A percentile compares a stretch with the other conserved stretches of the same genome.
Evolutionary conservation across 1,139 yeast genomes (phyloP).

Genomic region (Nakaseomyces sp.): DNA sequence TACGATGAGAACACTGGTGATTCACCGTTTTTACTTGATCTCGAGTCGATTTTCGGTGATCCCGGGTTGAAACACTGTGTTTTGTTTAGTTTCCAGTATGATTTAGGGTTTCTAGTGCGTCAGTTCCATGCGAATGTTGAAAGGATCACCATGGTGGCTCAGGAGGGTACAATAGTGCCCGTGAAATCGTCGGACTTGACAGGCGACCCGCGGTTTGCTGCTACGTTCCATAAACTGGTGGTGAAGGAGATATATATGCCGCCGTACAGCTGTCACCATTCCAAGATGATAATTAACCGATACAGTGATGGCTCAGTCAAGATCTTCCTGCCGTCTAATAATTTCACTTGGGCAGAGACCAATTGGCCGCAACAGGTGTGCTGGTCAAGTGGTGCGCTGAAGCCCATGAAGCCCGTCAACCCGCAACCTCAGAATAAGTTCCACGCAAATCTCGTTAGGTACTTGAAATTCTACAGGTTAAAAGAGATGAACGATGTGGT

Average conservation of each 20-base stretch:
- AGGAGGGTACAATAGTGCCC: slow-evolving; percentile 28
- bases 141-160: slow-evolving; percentile 26
- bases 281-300: slow-evolving; percentile 57
- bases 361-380: slow-evolving; percentile 53
- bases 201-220: neutral
- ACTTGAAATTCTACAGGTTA: slow-evolving; percentile 38
- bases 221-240: slow-evolving; percentile 13
- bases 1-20: slow-evolving; percentile 22
- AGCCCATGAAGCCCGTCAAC: too few species aligned
- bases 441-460: slow-evolving; percentile 35
- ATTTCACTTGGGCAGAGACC: slow-evolving; percentile 47
- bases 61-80: slow-evolving; percentile 17
- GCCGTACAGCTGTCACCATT: slow-evolving; percentile 46
- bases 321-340: slow-evolving; percentile 52
- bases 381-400: slow-evolving; percentile 37
- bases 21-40: slow-evolving; percentile 20
- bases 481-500: slow-evolving; percentile 32
- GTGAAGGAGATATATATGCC: slow-evolving; percentile 28
- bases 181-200: slow-evolving; percentile 7
- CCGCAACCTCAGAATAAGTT: neutral
- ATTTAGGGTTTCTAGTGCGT: slow-evolving; percentile 26
- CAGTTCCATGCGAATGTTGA: slow-evolving; percentile 14
- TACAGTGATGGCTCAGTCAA: slow-evolving; percentile 39
- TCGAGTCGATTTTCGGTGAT: slow-evolving; percentile 27
- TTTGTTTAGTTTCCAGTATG: slow-evolving; percentile 32